phyloP scores from a whole-genome alignment of 345 rosid genomes.

The Limnanthes douglasii region DNA sequence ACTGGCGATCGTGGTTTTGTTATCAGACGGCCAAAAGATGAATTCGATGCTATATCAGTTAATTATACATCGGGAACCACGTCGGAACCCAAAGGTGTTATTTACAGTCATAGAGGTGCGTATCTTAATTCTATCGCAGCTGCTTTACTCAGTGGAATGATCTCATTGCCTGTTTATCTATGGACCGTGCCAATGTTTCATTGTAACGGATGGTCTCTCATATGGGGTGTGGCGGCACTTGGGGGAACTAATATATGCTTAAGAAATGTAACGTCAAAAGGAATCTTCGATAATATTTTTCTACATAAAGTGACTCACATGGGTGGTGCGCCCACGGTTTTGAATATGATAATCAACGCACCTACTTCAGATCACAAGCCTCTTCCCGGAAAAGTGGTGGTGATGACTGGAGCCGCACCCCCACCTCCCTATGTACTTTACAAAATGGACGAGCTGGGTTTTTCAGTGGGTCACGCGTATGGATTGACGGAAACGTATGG shows the following conservation, averaged over 20 bases:
- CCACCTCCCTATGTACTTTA: constrained; percentile 49
- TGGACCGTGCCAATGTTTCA: constrained; percentile 98
- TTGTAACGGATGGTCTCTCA: constrained; percentile 88
- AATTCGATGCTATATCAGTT: constrained; percentile 71
- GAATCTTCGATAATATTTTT: constrained; percentile 35
- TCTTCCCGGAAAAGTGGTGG: constrained; percentile 32
- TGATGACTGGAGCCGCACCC: constrained; percentile 55
- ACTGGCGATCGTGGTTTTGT: constrained; percentile 30
- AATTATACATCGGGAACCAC: constrained; percentile 94
- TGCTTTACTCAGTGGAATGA: constrained; percentile 38
- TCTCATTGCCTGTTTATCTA: constrained; percentile 34
- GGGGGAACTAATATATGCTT: constrained; percentile 78
- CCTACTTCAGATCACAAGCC: constrained; percentile 18
- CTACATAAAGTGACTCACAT: constrained; percentile 55
- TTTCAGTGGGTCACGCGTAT: constrained; percentile 37
- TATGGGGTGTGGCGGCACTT: constrained; percentile 70
- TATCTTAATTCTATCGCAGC: constrained; percentile 59
- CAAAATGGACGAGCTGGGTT: constrained; percentile 57
- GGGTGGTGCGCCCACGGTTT: constrained; percentile 73
- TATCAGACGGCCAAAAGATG: constrained; percentile 26
- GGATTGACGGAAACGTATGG: constrained; percentile 78
- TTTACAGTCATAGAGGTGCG: constrained; percentile 79
- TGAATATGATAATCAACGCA: constrained; percentile 55
- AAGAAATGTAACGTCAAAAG: constrained; percentile 35
- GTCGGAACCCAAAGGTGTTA: constrained; percentile 80